These are phyloP conservation scores for Gossypium raimondii DNA, from an alignment of 345 rosid species.

Conservation along the genomic window DNA sequence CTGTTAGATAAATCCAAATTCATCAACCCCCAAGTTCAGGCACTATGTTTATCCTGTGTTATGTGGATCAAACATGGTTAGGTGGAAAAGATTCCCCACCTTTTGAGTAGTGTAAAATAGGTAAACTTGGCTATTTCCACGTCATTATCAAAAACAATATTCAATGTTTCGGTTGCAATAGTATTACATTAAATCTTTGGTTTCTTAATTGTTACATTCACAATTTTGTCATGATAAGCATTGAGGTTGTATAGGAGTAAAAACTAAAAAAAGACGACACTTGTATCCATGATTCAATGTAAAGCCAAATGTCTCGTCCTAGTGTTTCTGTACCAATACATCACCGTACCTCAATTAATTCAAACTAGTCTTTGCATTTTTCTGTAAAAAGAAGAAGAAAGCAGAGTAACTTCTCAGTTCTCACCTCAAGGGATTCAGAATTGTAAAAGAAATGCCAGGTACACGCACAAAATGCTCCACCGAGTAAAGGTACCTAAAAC, in stretches of 20 bases:
- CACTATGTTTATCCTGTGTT: neutral
- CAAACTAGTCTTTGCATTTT: neutral
- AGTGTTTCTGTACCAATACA: neutral
- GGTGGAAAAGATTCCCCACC: neutral
- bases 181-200: neutral
- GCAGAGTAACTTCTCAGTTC: constrained; percentile 31
- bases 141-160: neutral
- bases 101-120: neutral
- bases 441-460: constrained; percentile 98
- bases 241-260: neutral
- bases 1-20: neutral
- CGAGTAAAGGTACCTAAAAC: constrained; percentile 80
- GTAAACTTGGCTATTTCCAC: neutral
- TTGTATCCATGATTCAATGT: neutral
- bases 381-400: neutral
- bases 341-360: constrained; percentile 2
- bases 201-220: neutral
- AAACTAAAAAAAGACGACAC: neutral
- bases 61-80: neutral
- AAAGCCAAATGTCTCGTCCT: neutral
- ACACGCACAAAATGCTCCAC: constrained; percentile 95
- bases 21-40: neutral
- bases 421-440: constrained; percentile 88
- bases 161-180: neutral
- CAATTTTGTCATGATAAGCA: neutral